Evolutionary conservation across 768 basidiomycete genomes (phyloP).

Genomic region (Lentinula guzmanii): DNA sequence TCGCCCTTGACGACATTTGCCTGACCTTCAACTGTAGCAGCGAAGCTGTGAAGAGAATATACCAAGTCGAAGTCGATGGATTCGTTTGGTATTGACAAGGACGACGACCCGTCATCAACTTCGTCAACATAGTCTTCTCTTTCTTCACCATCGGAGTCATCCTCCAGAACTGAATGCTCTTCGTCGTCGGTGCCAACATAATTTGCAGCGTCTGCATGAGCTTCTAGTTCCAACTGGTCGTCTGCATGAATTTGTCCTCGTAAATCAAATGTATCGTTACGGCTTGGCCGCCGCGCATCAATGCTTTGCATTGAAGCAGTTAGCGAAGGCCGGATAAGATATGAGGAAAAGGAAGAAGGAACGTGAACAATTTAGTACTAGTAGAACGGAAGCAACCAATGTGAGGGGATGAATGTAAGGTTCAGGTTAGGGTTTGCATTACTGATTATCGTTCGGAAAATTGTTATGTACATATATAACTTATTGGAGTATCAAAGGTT

Average conservation of each 20-base stretch:
- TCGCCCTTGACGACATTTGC: slow-evolving; percentile 99
- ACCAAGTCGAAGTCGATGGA: slow-evolving; percentile 92
- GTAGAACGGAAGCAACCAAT: not conserved
- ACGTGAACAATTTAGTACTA: not conserved
- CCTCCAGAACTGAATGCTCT: slow-evolving; percentile 82
- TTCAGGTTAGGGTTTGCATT: not conserved
- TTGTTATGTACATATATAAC: too few species aligned
- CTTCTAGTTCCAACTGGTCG: slow-evolving; percentile 37
- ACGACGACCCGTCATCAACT: slow-evolving; percentile 74
- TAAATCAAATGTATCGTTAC: slow-evolving; percentile 67
- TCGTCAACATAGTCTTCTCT: slow-evolving; percentile 69
- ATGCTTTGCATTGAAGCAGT: slow-evolving; percentile 4
- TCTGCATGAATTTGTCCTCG: slow-evolving; percentile 58
- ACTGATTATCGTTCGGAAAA: too few species aligned
- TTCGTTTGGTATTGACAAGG: slow-evolving; percentile 83
- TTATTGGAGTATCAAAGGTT: too few species aligned
- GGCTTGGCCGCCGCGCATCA: slow-evolving; percentile 19
- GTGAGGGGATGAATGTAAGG: not conserved
- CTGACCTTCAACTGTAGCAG: slow-evolving; percentile 97
- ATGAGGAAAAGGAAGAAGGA: not conserved
- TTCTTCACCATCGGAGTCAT: slow-evolving; percentile 74
- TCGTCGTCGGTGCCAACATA: slow-evolving; percentile 48
- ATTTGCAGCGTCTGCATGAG: slow-evolving; percentile 37
- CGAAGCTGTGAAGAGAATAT: slow-evolving; percentile 92
- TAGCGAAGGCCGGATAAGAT: not conserved